A percentile compares a stretch with the other conserved stretches of the same genome.
These are phyloP conservation scores for Karstenula rhodostoma DNA, from an alignment of 2,329 filamentous ascomycete genomes.

Conservation along the genomic window DNA sequence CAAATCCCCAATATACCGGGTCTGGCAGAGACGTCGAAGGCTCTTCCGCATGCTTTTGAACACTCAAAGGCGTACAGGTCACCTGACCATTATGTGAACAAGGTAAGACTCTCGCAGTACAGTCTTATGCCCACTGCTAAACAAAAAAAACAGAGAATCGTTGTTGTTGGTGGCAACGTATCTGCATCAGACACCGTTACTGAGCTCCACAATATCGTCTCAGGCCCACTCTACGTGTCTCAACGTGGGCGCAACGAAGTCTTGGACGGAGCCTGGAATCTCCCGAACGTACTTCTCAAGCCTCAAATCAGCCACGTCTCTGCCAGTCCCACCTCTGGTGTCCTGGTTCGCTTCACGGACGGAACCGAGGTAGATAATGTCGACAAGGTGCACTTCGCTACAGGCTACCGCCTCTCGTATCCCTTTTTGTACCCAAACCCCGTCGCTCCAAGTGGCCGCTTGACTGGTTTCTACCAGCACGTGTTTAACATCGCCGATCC, in stretches of 20 bases:
- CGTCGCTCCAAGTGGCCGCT: slow-evolving; percentile 15
- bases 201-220: slow-evolving; percentile 17
- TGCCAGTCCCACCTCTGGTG: neutral
- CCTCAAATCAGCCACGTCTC: slow-evolving; percentile 15
- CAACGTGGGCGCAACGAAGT: slow-evolving; percentile 17
- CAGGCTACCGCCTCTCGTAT: slow-evolving; percentile 23
- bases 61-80: slow-evolving; percentile 55
- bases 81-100: slow-evolving; percentile 19
- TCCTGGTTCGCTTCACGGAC: slow-evolving; percentile 21
- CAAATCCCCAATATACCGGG: slow-evolving; percentile 70
- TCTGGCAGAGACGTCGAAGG: slow-evolving; percentile 65
- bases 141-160: slow-evolving; percentile 10
- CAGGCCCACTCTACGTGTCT: slow-evolving; percentile 20
- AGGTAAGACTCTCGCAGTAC: slow-evolving; percentile 4
- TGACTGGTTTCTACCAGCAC: slow-evolving; percentile 24
- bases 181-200: slow-evolving; percentile 22
- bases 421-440: slow-evolving; percentile 20
- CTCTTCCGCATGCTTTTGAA: slow-evolving; percentile 67
- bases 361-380: slow-evolving; percentile 15
- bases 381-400: slow-evolving; percentile 23
- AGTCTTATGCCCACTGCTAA: neutral
- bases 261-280: slow-evolving; percentile 18
- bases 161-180: slow-evolving; percentile 23
- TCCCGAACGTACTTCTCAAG: slow-evolving; percentile 19
- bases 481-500: slow-evolving; percentile 25